These are phyloP conservation scores for Podosphaera aphanis DNA, from an alignment of 2,329 filamentous ascomycete species.

Conservation along the genomic window DNA sequence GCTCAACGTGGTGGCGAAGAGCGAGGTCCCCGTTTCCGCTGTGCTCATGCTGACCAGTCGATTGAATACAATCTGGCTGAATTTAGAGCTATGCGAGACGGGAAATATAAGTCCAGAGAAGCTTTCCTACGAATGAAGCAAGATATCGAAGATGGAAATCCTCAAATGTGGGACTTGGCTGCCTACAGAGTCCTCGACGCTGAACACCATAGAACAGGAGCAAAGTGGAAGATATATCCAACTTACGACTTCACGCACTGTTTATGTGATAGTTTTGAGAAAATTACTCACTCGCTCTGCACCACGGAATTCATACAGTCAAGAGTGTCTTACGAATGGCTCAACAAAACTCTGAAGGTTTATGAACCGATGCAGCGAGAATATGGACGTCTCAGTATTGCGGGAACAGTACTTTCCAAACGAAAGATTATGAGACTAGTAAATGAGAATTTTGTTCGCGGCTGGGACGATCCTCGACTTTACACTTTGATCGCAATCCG, in stretches of 20 bases:
- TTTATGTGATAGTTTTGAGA: slow-evolving; percentile 77
- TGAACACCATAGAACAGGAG: slow-evolving; percentile 54
- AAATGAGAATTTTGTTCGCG: slow-evolving; percentile 51
- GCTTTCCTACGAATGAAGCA: slow-evolving; percentile 88
- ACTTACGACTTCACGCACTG: slow-evolving; percentile 88
- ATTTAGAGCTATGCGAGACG: slow-evolving; percentile 77
- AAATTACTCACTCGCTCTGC: slow-evolving; percentile 77
- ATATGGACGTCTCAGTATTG: slow-evolving; percentile 54
- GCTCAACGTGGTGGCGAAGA: slow-evolving; percentile 62
- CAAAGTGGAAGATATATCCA: slow-evolving; percentile 79
- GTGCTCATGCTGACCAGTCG: slow-evolving; percentile 52
- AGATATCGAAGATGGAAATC: slow-evolving; percentile 60
- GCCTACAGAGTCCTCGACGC: slow-evolving; percentile 69
- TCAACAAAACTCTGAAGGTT: slow-evolving; percentile 59
- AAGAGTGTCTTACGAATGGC: slow-evolving; percentile 71
- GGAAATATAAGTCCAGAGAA: slow-evolving; percentile 65
- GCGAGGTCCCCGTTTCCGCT: slow-evolving; percentile 49
- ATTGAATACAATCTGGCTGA: slow-evolving; percentile 57
- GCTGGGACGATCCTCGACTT: slow-evolving; percentile 77
- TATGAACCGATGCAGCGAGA: slow-evolving; percentile 91
- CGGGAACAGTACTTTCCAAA: slow-evolving; percentile 72
- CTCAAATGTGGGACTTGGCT: slow-evolving; percentile 89
- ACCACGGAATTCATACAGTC: slow-evolving; percentile 80
- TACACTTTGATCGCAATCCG: slow-evolving; percentile 72
- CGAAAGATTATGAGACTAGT: slow-evolving; percentile 63